phyloP scores from a whole-genome alignment of 345 rosid species.

The Populus simonii region DNA sequence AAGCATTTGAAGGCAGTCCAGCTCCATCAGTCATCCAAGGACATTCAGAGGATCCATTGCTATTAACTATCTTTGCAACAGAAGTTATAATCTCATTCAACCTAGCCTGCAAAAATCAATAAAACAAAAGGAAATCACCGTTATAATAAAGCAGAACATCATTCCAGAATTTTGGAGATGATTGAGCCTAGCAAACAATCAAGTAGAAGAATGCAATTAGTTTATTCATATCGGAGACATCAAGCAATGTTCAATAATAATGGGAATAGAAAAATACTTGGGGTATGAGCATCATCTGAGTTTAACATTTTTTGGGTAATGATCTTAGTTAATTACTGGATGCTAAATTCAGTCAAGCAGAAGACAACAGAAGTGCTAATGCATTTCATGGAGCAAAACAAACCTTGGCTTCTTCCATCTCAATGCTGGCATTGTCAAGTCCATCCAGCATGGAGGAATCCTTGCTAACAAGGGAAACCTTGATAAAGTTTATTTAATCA shows the following conservation, averaged over 20 bases:
- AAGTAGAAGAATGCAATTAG: not conserved
- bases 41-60: conserved; percentile 53
- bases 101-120: conserved; percentile 57
- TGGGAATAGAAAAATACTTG: not conserved
- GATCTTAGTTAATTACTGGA: conserved; percentile 1
- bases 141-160: not conserved
- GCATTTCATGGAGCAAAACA: conserved; percentile 25
- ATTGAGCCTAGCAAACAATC: not conserved
- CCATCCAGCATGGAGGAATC: conserved; percentile 99
- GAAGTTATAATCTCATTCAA: conserved; percentile 77
- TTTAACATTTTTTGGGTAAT: not conserved
- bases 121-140: conserved; percentile 4
- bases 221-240: not conserved
- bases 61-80: conserved; percentile 45
- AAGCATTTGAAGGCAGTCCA: conserved; percentile 82
- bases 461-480: conserved; percentile 99
- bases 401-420: conserved; percentile 98
- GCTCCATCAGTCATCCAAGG: conserved; percentile 99
- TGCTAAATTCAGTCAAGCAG: not conserved
- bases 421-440: conserved; percentile 85
- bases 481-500: conserved; percentile 25
- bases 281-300: not conserved
- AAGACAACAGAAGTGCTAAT: conserved; percentile 7
- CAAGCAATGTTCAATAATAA: not conserved
- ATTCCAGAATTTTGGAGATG: not conserved